A percentile compares a stretch with the other conserved stretches of the same genome.
phyloP scores from a whole-genome alignment of 371 early-diverging fungal genomes.

The Zychaea mexicana region DNA sequence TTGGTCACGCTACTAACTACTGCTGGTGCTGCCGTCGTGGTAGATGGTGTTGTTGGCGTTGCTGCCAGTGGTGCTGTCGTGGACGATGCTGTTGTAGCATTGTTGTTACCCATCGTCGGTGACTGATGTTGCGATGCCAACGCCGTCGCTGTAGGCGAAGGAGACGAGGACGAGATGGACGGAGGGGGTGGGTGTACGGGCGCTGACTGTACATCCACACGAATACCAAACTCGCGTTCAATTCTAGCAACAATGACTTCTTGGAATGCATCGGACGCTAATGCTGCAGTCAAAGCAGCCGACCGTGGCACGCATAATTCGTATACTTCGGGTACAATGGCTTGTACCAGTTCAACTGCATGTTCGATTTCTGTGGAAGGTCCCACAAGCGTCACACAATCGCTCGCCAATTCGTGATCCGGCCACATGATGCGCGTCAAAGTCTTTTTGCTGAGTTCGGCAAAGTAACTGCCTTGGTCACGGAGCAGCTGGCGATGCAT shows the following conservation, averaged over 20 bases:
- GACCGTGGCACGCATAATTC: slow-evolving; percentile 38
- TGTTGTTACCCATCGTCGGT: too few relatives aligned
- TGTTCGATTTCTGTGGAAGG: slow-evolving; percentile 43
- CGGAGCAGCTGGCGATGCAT: slow-evolving; percentile 50
- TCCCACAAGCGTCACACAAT: slow-evolving; percentile 38
- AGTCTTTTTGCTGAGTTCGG: slow-evolving; percentile 54
- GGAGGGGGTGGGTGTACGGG: slow-evolving; percentile 10
- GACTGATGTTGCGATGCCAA: too few relatives aligned
- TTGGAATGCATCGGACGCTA: slow-evolving; percentile 16
- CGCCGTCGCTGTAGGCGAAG: slow-evolving; percentile 5
- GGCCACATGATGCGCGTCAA: slow-evolving; percentile 58
- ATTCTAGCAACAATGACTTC: slow-evolving; percentile 12
- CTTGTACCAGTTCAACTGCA: slow-evolving; percentile 37
- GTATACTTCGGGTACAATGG: slow-evolving; percentile 43
- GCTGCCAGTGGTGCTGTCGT: slow-evolving; percentile 17
- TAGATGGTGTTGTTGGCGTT: not conserved
- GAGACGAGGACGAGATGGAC: slow-evolving; percentile 15
- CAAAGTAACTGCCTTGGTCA: slow-evolving; percentile 35
- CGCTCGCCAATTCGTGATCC: slow-evolving; percentile 43
- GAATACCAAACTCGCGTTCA: slow-evolving; percentile 22
- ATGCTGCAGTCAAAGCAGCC: slow-evolving; percentile 20
- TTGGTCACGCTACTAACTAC: slow-evolving; percentile 7
- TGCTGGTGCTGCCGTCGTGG: slow-evolving; percentile 18
- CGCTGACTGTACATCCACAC: slow-evolving; percentile 13
- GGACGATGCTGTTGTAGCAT: too few relatives aligned